These are phyloP conservation scores for Didymella pinodella DNA, from an alignment of 2,329 filamentous ascomycete genomes.

Conservation along the genomic window DNA sequence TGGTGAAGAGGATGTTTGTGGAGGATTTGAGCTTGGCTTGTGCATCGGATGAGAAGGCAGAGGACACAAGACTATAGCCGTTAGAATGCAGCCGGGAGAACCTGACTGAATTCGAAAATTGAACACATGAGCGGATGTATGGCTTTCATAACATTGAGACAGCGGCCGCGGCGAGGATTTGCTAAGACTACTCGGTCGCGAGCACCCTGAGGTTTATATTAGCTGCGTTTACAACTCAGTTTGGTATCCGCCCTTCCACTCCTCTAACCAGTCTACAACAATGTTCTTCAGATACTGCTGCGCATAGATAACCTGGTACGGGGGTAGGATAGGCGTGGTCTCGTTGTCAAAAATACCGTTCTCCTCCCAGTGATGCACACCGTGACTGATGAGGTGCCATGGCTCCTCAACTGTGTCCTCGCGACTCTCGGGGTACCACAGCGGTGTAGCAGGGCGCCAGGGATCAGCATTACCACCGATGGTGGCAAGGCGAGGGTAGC, in stretches of 20 bases:
- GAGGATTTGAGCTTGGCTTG: too few species aligned
- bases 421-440: constrained; percentile 68
- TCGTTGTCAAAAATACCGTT: constrained; percentile 72
- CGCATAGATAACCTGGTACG: constrained; percentile 63
- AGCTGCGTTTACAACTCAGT: constrained; percentile 10
- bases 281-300: constrained; percentile 68
- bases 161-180: too few species aligned
- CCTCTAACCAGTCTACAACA: constrained; percentile 70
- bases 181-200: too few species aligned
- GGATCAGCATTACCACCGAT: constrained; percentile 82
- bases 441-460: constrained; percentile 77
- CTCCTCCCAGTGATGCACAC: constrained; percentile 84
- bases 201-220: too few species aligned
- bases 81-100: too few species aligned
- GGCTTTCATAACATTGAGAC: too few species aligned
- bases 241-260: constrained; percentile 24
- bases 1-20: too few species aligned
- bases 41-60: too few species aligned
- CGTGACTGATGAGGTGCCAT: constrained; percentile 75
- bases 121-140: too few species aligned
- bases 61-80: too few species aligned
- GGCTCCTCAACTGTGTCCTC: constrained; percentile 71
- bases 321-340: constrained; percentile 66
- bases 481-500: constrained; percentile 77
- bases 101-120: too few species aligned